Base-by-base conservation (phyloP, 768 basidiomycete species). In the Suillus occidentalis region DNA sequence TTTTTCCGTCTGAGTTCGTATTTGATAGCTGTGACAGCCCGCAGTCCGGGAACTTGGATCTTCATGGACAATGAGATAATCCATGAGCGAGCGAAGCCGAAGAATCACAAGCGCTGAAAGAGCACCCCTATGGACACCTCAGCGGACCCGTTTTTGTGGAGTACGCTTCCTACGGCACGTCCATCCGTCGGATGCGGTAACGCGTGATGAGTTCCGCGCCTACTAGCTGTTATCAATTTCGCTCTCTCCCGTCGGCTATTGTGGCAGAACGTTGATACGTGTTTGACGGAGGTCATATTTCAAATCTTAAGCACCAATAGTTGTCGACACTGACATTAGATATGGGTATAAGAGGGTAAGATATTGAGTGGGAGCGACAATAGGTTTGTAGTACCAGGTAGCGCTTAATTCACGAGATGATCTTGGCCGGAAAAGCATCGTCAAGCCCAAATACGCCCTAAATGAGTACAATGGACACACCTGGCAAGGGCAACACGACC, bases 401-500 rank as follows among this genome's bases (percentile, higher is more conserved):
- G 60, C 49, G 40, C 57, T 63, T 68, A 77, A 62, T 65, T 69
- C 42, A 76, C 75, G n/a, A 73, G 58, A 53, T 76, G 76, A 57
- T 75, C 76, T 66, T 10, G 55, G 45, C n/a, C 6, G 8, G 18
- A 59, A 57, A 62, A 64, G 58, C 14, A 53, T 64, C n/a, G 64
- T 72, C 50, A 66, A 66, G 31, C 31, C 39, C 18, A 42, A 49
- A 18, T 40, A 59, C 9, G 52, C 34, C 34, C 31, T 39, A 13
- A 34, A 49, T 62, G 52, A 16, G 50, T 65, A 69, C 66, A 52
- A 68, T 70, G 69, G 69, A 77, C 87, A 72, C 74, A 90, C 90
- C 90, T 84, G 85, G 80, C 73, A 93, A 79, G 61, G 92, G 93
- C 63, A 93, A 82, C 28, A 95, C 85, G 12, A 89, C 84, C 49